Base-by-base conservation (phyloP, 2,329 filamentous ascomycete species). In the Colletotrichum liaoningense region DNA sequence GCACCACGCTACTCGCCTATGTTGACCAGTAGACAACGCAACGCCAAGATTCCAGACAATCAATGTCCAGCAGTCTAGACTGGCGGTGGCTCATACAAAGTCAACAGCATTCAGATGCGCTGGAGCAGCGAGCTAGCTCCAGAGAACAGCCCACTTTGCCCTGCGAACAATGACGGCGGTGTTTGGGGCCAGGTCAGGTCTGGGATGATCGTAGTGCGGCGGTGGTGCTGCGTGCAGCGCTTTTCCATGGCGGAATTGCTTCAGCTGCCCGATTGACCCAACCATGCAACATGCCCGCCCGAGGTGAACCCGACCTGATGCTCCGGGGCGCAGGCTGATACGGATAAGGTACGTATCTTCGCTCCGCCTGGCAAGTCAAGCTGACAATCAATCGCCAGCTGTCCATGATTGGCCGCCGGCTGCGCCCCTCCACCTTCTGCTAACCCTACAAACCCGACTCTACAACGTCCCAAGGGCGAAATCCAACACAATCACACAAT, bases 181-280 rank as follows among this genome's bases (percentile, higher is more conserved):
- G 22, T 46, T 28, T 26, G 38, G 38, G 24, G 38, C 16, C 19
- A 59, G 14, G 38, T 19, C 26, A 59, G 14, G n/a, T 42, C 38
- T 55, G 28, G 46, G 7, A 64, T 54, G 22, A 38, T 54, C 5
- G 46, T 46, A 55, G 26, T 42, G 38, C 38, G 38, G 38, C 38
- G 38, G 38, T 42, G 38, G 38, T 42, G 38, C 38, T 19, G 38
- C 16, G 38, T 42, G 38, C 38, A 42, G 38, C 38, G 38, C 46
- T 9, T 55, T 35, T 35, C 33, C 33, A 35, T 64, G 62, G 28
- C 30, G 28, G n/a, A 60, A 65, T 33, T 62, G 35, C 35, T 60
- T 63, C 69, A 69, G 64, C 69, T 72, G 24, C 22, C 57, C 49
- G 28, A 58, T 22, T 52, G 52, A 56, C 64, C 56, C 55, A 26